Conservation (phyloP, 1,284 basidiomycete species). For the Lignosus rhinocerotis region DNA sequence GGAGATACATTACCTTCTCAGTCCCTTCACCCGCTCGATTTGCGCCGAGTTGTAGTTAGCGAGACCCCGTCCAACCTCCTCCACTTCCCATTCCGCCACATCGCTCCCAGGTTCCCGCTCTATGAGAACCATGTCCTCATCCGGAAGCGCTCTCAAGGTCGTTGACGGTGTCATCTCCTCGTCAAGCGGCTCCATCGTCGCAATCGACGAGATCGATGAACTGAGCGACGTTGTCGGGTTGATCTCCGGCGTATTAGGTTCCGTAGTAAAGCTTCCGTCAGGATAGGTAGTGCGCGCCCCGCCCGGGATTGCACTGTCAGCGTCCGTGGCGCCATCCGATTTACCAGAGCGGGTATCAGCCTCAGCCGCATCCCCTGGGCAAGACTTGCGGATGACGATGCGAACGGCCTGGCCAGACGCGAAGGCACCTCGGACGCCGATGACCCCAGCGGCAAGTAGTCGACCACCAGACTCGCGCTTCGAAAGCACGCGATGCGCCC, state of each 20-base stretch:
- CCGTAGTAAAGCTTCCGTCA: constrained; percentile 33
- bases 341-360: constrained; percentile 17
- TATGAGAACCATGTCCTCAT: constrained; percentile 33
- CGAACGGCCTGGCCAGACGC: constrained; percentile 93
- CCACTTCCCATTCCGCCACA: constrained; percentile 68
- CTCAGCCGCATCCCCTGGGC: constrained; percentile 1
- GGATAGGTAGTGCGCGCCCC: constrained; percentile 32
- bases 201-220: constrained; percentile 35
- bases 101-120: constrained; percentile 32
- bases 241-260: constrained; percentile 46
- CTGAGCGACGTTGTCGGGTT: constrained; percentile 36
- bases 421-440: constrained; percentile 86
- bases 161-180: constrained; percentile 32
- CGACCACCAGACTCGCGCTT: constrained; percentile 87
- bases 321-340: constrained; percentile 28
- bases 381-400: constrained; percentile 62
- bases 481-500: constrained; percentile 86
- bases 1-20: constrained; percentile 71
- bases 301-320: constrained; percentile 10
- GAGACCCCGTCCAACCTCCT: constrained; percentile 92
- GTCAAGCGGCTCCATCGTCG: constrained; percentile 37
- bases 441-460: constrained; percentile 87
- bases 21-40: constrained; percentile 85
- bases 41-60: constrained; percentile 97
- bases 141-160: constrained; percentile 27